Conservation (phyloP, 805 yeast genomes). For the Dipodascopsis uninucleata region DNA sequence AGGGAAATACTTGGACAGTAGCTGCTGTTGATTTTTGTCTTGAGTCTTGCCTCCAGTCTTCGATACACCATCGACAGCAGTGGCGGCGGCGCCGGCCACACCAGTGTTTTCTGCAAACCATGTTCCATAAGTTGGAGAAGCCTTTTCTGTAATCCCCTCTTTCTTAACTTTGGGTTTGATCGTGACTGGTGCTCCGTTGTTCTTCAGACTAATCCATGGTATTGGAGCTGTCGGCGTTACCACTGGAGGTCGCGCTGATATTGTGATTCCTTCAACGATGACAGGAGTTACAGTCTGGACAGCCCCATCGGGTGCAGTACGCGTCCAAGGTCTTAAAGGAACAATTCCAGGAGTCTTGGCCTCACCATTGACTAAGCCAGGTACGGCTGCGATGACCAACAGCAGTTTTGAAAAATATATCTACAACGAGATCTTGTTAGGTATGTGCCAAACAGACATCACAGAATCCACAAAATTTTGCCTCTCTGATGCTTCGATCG, state of each 20-base stretch:
- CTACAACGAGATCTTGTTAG: too few relatives aligned
- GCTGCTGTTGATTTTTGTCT: slow-evolving; percentile 2
- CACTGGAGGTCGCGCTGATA: slow-evolving; percentile 48
- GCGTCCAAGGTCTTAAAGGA: slow-evolving; percentile 27
- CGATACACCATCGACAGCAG: background rate
- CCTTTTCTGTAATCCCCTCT: slow-evolving; percentile 62
- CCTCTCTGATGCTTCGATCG: too few relatives aligned
- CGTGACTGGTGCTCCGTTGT: slow-evolving; percentile 76
- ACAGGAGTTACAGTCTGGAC: slow-evolving; percentile 63
- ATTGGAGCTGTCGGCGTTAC: slow-evolving; percentile 52
- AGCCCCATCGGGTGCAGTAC: slow-evolving; percentile 25
- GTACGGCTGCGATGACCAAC: background rate
- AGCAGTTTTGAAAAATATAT: too few relatives aligned
- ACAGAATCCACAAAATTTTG: too few relatives aligned
- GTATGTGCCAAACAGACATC: too few relatives aligned
- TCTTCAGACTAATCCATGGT: slow-evolving; percentile 77
- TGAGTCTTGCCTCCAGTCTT: background rate
- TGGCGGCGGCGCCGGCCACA: background rate
- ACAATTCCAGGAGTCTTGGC: slow-evolving; percentile 25
- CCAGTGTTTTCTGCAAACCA: slow-evolving; percentile 60
- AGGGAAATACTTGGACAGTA: slow-evolving; percentile 12
- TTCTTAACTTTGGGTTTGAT: slow-evolving; percentile 65
- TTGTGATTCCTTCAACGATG: slow-evolving; percentile 59
- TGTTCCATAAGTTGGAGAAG: slow-evolving; percentile 68
- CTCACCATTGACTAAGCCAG: slow-evolving; percentile 15